A percentile compares a stretch with the other conserved stretches of the same genome.
Evolutionary conservation across 2,329 filamentous ascomycete species (phyloP).

Genomic region (Epichloe glyceriae): DNA sequence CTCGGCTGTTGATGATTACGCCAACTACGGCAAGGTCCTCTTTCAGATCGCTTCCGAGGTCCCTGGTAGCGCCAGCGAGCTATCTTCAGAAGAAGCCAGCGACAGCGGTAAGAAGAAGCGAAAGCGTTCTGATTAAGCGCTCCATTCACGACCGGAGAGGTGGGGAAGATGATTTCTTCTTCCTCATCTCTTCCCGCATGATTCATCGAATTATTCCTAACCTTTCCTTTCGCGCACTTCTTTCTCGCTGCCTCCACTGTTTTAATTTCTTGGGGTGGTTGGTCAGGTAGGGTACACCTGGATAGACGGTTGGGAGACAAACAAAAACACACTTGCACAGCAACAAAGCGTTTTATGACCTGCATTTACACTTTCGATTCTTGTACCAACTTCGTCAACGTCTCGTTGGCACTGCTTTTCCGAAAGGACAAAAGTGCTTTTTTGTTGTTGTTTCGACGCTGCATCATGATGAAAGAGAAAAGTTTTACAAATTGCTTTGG

Average conservation of each 20-base stretch:
- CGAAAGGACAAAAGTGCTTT: conserved; percentile 8
- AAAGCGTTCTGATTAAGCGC: conserved; percentile 56
- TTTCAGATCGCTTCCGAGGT: conserved; percentile 69
- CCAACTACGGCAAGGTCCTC: conserved; percentile 60
- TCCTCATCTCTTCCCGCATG: background rate
- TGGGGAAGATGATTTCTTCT: background rate
- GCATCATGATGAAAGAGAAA: conserved; percentile 19
- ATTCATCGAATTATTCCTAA: background rate
- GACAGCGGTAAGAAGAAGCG: conserved; percentile 46
- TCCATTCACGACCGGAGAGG: background rate
- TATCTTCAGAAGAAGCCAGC: conserved; percentile 39
- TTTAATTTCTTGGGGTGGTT: conserved; percentile 5
- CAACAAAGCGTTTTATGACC: conserved; percentile 23
- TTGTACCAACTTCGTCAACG: conserved; percentile 30
- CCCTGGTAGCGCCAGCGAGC: conserved; percentile 50
- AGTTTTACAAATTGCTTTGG: conserved; percentile 4
- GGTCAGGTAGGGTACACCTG: conserved; percentile 19
- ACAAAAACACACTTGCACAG: conserved; percentile 25
- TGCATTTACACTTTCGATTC: conserved; percentile 28
- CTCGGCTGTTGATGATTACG: conserved; percentile 46
- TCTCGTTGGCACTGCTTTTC: conserved; percentile 16
- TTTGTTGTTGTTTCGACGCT: conserved; percentile 7
- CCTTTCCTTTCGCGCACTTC: conserved; percentile 3
- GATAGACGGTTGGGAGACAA: conserved; percentile 18
- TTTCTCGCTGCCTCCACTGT: background rate